Evolutionary conservation across 208 protist species (phyloP), one percentile per base, ranked within the genome.

Genomic region (Leishmania tropica): DNA sequence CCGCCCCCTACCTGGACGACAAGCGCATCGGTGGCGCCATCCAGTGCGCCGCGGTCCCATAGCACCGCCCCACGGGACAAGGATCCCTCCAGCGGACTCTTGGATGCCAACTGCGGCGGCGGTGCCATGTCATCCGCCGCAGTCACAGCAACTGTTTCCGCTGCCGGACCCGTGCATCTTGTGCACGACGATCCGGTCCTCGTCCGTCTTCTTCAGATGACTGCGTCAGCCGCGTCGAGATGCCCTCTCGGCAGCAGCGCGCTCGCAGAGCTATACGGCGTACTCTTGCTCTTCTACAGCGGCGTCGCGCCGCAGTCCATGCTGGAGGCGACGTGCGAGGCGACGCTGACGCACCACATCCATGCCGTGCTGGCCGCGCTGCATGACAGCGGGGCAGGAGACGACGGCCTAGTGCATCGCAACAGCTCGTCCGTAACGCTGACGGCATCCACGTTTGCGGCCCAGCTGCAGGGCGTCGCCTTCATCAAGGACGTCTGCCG

Each of bases 401-500:
- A 37, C 21, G 40, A 47, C 21, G 13, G 31, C 1, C 45, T 68
- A 17, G 28, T 31, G 13, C 58, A 56, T 6, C 31, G 28, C 11
- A 77, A 40, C 54, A 70, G 60, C 40, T 24, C 60, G 4, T 19
- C 76, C 11, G 65, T 24, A 31, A 24, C n/a, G 58, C 42, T 37
- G 73, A 73, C 56, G 51, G 35, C 71, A 11, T 37, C 81, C 0
- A 86, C 85, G 40, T 84, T 93, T 71, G 85, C 80, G 15, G 84
- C 84, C 17, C 91, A 92, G 76, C 83, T 95, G 76, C 87, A 92
- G 28, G 81, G 87, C 11, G 87, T 89, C n/a, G 83, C 87, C 3
- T 93, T 90, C 76, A 77, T 91, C 35, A 93, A 92, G 75, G 92
- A 95, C 80, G 60, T 95, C n/a, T 94, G 90, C 75, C 81, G 78